Evolutionary conservation across 768 basidiomycete species (phyloP).

Genomic region (Kwoniella bestiolae): DNA sequence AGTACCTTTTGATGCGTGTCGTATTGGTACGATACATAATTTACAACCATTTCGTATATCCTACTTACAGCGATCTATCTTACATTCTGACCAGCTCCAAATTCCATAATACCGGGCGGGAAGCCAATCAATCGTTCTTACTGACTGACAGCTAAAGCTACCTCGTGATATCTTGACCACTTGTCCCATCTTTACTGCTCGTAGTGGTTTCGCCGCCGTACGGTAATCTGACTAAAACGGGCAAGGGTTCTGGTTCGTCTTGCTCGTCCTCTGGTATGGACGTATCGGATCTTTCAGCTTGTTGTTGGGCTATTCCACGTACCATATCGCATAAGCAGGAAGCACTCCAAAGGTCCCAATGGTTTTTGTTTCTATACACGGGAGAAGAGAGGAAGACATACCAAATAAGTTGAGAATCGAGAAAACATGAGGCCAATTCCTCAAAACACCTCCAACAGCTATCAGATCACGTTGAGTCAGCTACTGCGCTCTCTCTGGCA

Average conservation of each 20-base stretch:
- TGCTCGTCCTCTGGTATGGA: constrained; percentile 30
- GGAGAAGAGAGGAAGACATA: constrained; percentile 32
- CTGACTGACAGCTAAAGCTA: not conserved
- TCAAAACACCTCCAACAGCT: constrained; percentile 58
- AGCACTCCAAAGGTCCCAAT: no score
- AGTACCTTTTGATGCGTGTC: no score
- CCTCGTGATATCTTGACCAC: not conserved
- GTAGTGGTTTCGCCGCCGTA: constrained; percentile 33
- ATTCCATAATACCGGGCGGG: not conserved
- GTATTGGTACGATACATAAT: no score
- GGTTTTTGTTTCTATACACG: no score
- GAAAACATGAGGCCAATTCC: constrained; percentile 59
- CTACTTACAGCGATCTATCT: no score
- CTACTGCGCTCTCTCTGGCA: no score
- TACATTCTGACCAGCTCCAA: not conserved
- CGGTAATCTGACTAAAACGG: constrained; percentile 48
- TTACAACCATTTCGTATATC: no score
- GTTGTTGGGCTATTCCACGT: constrained; percentile 25
- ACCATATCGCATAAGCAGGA: no score
- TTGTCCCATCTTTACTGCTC: not conserved
- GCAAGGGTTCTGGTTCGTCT: constrained; percentile 41
- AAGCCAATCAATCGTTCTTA: not conserved
- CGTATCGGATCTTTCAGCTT: constrained; percentile 11
- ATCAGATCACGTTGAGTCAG: not conserved
- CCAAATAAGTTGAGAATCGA: constrained; percentile 57